Evolutionary conservation across 192 early-diverging fungal species (phyloP).

Genomic region (Backusella luteola): DNA sequence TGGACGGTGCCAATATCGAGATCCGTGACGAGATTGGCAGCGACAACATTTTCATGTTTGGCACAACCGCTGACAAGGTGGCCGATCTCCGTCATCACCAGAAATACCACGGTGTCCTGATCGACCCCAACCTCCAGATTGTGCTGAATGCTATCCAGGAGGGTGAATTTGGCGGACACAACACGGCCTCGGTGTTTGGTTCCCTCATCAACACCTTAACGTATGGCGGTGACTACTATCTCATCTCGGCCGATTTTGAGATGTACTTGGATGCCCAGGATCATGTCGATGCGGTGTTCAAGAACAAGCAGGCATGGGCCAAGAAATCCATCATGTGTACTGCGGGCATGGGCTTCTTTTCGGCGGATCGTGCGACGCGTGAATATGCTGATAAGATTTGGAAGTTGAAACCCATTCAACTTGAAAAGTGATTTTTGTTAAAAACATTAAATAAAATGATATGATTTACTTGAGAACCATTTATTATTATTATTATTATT

Average conservation of each 20-base stretch:
- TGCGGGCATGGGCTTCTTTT: conserved; percentile 95
- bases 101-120: conserved; percentile 71
- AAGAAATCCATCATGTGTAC: conserved; percentile 87
- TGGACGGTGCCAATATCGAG: conserved; percentile 98
- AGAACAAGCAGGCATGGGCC: conserved; percentile 80
- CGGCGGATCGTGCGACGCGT: conserved; percentile 79
- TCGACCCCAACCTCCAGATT: conserved; percentile 77
- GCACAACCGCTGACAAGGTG: conserved; percentile 84
- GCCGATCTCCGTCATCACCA: conserved; percentile 93
- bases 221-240: conserved; percentile 85
- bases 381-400: conserved; percentile 95
- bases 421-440: not conserved
- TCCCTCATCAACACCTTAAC: conserved; percentile 79
- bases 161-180: conserved; percentile 67
- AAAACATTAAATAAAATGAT: too few species aligned
- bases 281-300: conserved; percentile 80
- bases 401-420: conserved; percentile 55
- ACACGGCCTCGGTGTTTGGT: conserved; percentile 61
- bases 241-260: conserved; percentile 85
- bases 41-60: conserved; percentile 98
- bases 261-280: conserved; percentile 78
- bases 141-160: conserved; percentile 81
- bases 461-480: not conserved
- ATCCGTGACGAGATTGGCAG: conserved; percentile 96
- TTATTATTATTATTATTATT: not conserved